Evolutionary conservation across 768 basidiomycete genomes (phyloP).

Genomic region (Boletellus sp.): DNA sequence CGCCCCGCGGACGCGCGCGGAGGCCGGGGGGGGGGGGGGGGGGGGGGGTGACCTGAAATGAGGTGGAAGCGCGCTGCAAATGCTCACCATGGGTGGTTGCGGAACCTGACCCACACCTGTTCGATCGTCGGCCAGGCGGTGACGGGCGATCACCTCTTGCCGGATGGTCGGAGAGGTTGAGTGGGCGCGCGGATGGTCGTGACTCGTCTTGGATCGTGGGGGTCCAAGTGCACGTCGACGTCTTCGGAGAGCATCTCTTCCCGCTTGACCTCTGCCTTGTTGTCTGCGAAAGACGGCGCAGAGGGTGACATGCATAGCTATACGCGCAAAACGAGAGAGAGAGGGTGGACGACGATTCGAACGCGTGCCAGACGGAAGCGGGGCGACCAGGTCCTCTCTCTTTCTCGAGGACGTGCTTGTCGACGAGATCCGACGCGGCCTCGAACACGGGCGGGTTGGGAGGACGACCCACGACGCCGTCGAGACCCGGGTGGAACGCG

Average conservation of each 20-base stretch:
- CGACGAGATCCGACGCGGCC: slow-evolving; percentile 6
- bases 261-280: slow-evolving; percentile 15
- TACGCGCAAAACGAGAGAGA: no score
- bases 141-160: slow-evolving; percentile 7
- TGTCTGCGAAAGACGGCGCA: background rate
- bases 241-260: slow-evolving; percentile 21
- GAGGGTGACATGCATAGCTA: no score
- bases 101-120: slow-evolving; percentile 14
- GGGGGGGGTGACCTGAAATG: no score
- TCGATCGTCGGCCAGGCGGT: slow-evolving; percentile 11
- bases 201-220: slow-evolving; percentile 11
- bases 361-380: background rate
- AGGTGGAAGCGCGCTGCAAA: no score
- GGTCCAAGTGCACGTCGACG: slow-evolving; percentile 17
- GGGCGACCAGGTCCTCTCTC: slow-evolving; percentile 5
- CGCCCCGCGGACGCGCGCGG: no score
- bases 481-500: background rate
- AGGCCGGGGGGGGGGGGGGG: no score
- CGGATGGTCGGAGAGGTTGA: slow-evolving; percentile 14
- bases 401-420: slow-evolving; percentile 5
- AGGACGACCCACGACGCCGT: slow-evolving; percentile 5
- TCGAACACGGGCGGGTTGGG: slow-evolving; percentile 13
- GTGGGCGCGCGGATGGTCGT: slow-evolving; percentile 17
- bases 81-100: slow-evolving; percentile 10
- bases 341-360: background rate